Percentiles rank a stretch among this genome's conserved stretches.
Conservation (phyloP, 2,329 filamentous ascomycete species). For the Botrytis tulipae region DNA sequence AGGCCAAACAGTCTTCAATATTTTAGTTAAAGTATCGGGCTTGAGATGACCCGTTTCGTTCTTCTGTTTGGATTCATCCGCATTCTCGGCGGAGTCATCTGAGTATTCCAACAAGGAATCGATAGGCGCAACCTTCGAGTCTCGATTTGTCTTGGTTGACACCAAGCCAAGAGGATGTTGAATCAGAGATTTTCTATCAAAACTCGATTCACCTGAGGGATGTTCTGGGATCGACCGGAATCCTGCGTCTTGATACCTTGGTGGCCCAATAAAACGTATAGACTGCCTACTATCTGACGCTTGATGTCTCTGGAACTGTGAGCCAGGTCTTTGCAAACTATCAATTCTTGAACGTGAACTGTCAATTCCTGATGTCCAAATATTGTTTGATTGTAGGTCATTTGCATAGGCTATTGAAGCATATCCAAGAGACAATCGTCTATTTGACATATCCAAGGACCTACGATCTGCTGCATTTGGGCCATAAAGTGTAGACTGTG, state of each 20-base stretch:
- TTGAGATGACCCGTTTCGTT: slow-evolving; percentile 7
- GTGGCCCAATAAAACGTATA: not conserved
- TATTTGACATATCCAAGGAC: slow-evolving; percentile 14
- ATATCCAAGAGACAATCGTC: slow-evolving; percentile 24
- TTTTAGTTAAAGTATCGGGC: slow-evolving; percentile 46
- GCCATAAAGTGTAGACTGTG: slow-evolving; percentile 9
- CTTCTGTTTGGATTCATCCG: not conserved
- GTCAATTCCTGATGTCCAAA: slow-evolving; percentile 27
- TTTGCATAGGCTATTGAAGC: slow-evolving; percentile 27
- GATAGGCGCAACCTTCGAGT: not conserved
- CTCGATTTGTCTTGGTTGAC: not conserved
- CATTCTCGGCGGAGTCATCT: not conserved
- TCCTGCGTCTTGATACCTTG: slow-evolving; percentile 6
- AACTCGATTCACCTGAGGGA: not conserved
- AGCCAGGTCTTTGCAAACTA: not conserved
- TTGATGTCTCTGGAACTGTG: not conserved
- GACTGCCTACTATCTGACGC: not conserved
- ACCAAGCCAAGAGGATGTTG: not conserved
- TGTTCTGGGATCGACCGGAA: not conserved
- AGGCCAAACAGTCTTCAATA: slow-evolving; percentile 71
- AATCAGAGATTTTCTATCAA: not conserved
- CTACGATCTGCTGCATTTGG: not conserved
- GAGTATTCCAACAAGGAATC: not conserved
- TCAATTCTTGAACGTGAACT: slow-evolving; percentile 11
- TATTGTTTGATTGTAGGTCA: slow-evolving; percentile 23